Base-by-base conservation (phyloP, 441 rosid species). In the Macaranga tanarius region DNA sequence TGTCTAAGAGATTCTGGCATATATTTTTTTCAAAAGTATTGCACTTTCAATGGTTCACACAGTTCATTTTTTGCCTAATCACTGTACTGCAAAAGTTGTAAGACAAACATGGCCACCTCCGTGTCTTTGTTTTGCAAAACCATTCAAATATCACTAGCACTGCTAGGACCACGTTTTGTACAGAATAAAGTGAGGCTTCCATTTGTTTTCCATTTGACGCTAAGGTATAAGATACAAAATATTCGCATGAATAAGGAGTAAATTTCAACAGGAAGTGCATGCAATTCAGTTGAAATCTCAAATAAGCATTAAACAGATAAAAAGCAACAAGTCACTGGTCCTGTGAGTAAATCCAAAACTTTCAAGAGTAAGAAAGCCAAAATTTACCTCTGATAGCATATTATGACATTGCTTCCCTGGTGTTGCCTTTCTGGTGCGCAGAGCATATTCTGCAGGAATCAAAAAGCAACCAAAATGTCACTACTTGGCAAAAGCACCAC, bases 171-270 rank as follows among this genome's bases (percentile, higher is more conserved):
- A 61, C 52, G 20, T 52, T 74, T 19, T 44, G 67, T 40, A 60
- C 62, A 67, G 60, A 67, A 73, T 58, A 67, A 59, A 67, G 68
- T 74, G 68, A 51, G 10, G n/a, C 69, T 51, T 26, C 51, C 50
- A 74, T 51, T n/a, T n/a, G n/a, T n/a, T 67, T 59, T 59, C 54
- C 55, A 59, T 60, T 67, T 10, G 50, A 67, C 25, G 45, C 28
- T 20, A 67, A 28, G 26, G 67, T 60, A 23, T 47, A 25, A 0
- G 22, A 58, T 4, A 23, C 34, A 26, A 28, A 64, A 44, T 65
- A 54, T 55, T 56, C 23, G 6, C 72, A 23, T 31, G 3, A 23
- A 10, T 38, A 67, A 55, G 62, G 52, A n/a, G 8, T 1, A 0
- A 42, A 34, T 25, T 28, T 11, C 19, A 64, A 23, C 13, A 19